phyloP scores from a whole-genome alignment of 2,329 filamentous ascomycete genomes.

The Sporothrix dimorphospora region DNA sequence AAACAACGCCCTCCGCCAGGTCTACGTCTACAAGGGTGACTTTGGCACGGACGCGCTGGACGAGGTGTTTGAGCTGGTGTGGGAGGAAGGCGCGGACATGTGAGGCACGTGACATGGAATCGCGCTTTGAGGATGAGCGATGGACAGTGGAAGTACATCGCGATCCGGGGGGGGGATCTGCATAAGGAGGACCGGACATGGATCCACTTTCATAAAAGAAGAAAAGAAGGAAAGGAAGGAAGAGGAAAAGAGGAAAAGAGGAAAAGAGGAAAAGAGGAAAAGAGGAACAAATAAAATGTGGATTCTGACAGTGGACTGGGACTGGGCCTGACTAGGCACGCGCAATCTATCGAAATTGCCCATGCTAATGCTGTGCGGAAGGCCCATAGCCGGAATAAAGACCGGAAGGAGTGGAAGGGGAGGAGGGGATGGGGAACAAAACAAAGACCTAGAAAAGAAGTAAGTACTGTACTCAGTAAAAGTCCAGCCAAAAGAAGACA shows the following conservation, averaged over 20 bases:
- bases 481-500: background rate
- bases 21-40: constrained; percentile 55
- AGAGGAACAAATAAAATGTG: constrained; percentile 2
- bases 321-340: too few relatives aligned
- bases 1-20: constrained; percentile 51
- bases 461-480: too few relatives aligned
- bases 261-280: background rate
- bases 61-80: constrained; percentile 55
- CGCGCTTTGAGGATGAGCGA: background rate
- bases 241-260: background rate
- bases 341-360: constrained; percentile 9
- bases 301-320: background rate
- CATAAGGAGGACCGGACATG: background rate
- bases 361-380: constrained; percentile 13
- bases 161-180: constrained; percentile 11
- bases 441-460: background rate
- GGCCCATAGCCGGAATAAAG: constrained; percentile 6
- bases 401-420: background rate
- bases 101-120: background rate
- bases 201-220: constrained; percentile 8
- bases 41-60: constrained; percentile 48
- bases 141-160: background rate
- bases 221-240: background rate
- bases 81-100: constrained; percentile 36
- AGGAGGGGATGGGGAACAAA: background rate